phyloP scores from a whole-genome alignment of 73 alveolate species.

The Symbiodinium pilosum region DNA sequence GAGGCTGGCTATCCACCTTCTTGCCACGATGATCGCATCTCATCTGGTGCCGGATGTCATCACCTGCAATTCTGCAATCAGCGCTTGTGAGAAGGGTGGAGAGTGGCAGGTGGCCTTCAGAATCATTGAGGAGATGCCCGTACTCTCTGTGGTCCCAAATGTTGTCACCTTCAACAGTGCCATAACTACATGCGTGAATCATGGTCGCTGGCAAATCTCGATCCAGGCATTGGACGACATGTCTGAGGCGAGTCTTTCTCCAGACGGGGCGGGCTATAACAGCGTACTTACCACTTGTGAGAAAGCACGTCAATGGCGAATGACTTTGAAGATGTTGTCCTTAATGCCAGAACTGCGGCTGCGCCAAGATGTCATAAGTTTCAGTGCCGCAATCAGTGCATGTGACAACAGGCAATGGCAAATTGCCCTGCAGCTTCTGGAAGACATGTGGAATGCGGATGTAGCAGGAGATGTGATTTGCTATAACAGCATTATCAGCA shows the following conservation, averaged over 20 bases:
- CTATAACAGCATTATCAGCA: background rate
- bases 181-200: background rate
- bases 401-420: background rate
- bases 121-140: background rate
- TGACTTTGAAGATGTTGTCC: background rate
- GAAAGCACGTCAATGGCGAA: background rate
- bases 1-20: slow-evolving; percentile 1
- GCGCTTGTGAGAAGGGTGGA: background rate
- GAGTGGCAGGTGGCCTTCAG: slow-evolving; percentile 4
- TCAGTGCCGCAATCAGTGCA: slow-evolving; percentile 5
- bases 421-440: background rate
- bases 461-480: background rate
- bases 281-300: background rate
- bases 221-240: background rate
- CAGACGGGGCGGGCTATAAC: background rate
- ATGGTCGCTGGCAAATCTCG: slow-evolving; percentile 2
- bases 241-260: background rate
- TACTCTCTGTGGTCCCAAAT: background rate
- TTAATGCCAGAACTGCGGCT: background rate
- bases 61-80: background rate
- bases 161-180: background rate
- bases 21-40: background rate
- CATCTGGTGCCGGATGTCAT: slow-evolving; percentile 1
- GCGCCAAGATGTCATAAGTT: background rate
- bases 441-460: background rate